A percentile compares a stretch with the other conserved stretches of the same genome.
These are phyloP conservation scores for Pseudotsuga menziesii DNA, from an alignment of 75 land plant genomes.

Conservation along the genomic window DNA sequence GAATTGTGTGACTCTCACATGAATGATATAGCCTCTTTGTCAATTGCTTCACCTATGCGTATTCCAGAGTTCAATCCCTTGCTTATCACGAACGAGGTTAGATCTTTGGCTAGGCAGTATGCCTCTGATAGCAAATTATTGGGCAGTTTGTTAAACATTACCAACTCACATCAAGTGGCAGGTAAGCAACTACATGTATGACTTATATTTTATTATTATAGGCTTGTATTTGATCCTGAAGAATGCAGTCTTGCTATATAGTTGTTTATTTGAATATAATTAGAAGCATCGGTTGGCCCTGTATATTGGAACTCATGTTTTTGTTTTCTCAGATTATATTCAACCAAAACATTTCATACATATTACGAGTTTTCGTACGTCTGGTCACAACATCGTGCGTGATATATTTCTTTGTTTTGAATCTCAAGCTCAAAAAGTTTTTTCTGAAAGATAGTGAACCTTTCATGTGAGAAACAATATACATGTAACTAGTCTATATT, in stretches of 20 bases:
- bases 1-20: constrained; percentile 52
- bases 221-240: neutral
- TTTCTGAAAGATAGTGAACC: too few relatives aligned
- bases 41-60: constrained; percentile 73
- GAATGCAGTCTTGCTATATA: neutral
- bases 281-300: neutral
- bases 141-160: constrained; percentile 33
- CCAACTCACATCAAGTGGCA: neutral
- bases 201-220: neutral
- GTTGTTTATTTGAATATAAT: neutral
- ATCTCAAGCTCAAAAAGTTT: too few relatives aligned
- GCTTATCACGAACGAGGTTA: constrained; percentile 35
- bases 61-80: constrained; percentile 53
- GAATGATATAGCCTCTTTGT: constrained; percentile 54
- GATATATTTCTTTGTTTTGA: neutral
- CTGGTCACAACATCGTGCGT: too few relatives aligned
- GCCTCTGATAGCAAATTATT: constrained; percentile 45
- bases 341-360: neutral
- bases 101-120: constrained; percentile 62
- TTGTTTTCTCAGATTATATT: neutral
- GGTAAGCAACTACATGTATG: neutral
- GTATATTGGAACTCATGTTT: neutral
- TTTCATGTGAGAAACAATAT: too few relatives aligned
- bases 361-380: neutral
- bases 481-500: too few relatives aligned